These are phyloP conservation scores for Biscutella laevigata DNA, from an alignment of 441 rosid species.

Conservation along the genomic window DNA sequence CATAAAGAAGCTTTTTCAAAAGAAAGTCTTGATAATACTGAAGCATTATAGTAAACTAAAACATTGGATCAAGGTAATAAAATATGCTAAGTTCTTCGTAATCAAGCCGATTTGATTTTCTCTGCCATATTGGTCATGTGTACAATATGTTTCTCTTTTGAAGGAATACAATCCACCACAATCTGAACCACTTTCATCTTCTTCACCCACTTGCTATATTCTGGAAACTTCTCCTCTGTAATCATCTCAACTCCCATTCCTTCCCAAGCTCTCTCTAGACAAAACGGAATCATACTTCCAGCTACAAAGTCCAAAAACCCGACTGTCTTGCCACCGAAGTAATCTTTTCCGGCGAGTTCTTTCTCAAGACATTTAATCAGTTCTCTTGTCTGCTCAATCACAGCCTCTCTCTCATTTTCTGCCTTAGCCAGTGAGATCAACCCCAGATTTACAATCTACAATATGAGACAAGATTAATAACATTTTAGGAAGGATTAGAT, in stretches of 20 bases:
- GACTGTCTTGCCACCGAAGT: conserved; percentile 27
- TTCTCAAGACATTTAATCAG: conserved; percentile 25
- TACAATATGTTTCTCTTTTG: conserved; percentile 13
- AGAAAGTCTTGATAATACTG: too few species aligned
- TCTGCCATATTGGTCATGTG: conserved; percentile 6
- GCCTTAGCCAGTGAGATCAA: background rate
- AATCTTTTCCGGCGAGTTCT: conserved; percentile 31
- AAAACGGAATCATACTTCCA: conserved; percentile 11
- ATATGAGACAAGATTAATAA: background rate
- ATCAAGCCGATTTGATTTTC: background rate
- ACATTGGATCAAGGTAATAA: background rate
- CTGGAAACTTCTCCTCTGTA: conserved; percentile 22
- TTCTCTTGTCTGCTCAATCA: conserved; percentile 10
- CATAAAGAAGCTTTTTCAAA: too few species aligned
- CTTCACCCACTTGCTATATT: conserved; percentile 22
- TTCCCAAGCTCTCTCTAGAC: conserved; percentile 20
- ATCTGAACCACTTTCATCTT: conserved; percentile 24
- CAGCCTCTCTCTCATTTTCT: conserved; percentile 14
- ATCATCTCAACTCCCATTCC: background rate
- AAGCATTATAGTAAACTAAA: background rate
- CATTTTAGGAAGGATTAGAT: background rate
- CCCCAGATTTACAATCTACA: conserved; percentile 13
- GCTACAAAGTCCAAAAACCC: conserved; percentile 34
- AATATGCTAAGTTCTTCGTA: background rate
- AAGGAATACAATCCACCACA: conserved; percentile 26